Conservation (phyloP, 805 yeast genomes). For the Ogataea trehaloabstinens region DNA sequence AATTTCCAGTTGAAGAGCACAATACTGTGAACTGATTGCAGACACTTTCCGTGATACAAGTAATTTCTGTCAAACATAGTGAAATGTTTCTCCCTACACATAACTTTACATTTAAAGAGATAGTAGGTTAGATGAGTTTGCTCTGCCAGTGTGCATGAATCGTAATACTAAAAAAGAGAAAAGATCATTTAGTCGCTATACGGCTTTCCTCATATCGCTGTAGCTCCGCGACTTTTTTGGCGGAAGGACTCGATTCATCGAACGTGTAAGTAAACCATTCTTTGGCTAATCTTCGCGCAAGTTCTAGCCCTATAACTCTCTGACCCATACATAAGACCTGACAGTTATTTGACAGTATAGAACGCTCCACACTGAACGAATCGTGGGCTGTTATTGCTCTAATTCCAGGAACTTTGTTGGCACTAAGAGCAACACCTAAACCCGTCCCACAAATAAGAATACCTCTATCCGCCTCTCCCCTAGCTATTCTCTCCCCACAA, state of each 20-base stretch:
- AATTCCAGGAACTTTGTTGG: conserved; percentile 46
- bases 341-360: conserved; percentile 41
- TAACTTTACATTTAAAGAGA: too few species aligned
- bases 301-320: conserved; percentile 43
- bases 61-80: too few species aligned
- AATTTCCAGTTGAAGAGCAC: too few species aligned
- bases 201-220: conserved; percentile 14
- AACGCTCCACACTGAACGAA: conserved; percentile 44
- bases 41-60: too few species aligned
- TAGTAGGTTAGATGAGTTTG: too few species aligned
- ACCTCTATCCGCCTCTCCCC: conserved; percentile 44
- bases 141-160: too few species aligned
- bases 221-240: conserved; percentile 35
- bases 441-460: conserved; percentile 49
- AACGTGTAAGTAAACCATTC: conserved; percentile 44
- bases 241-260: conserved; percentile 39
- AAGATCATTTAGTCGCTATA: conserved; percentile 5
- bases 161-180: too few species aligned
- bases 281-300: conserved; percentile 41
- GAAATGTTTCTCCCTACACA: too few species aligned
- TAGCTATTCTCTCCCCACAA: conserved; percentile 40
- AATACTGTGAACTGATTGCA: too few species aligned
- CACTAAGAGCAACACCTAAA: conserved; percentile 47
- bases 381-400: conserved; percentile 50
- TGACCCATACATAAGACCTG: conserved; percentile 49